These are phyloP conservation scores for Leavenworthia alabamica DNA, from an alignment of 345 rosid species.

Conservation along the genomic window DNA sequence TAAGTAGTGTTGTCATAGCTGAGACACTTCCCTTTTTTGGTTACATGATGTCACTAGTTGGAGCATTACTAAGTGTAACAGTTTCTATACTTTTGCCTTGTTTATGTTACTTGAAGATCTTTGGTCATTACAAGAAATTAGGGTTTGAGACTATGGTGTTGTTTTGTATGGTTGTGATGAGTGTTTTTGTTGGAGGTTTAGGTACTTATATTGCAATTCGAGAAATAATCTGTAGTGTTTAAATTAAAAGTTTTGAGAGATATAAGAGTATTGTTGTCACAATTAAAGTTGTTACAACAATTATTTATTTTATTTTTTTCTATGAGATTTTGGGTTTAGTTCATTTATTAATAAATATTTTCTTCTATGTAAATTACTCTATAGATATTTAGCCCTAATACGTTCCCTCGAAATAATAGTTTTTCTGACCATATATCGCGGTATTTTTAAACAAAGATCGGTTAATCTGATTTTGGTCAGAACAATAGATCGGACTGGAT, in stretches of 20 bases:
- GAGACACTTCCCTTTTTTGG: slow-evolving; percentile 36
- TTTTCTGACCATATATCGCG: no score
- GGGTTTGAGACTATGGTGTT: slow-evolving; percentile 19
- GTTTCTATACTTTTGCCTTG: slow-evolving; percentile 39
- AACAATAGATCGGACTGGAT: no score
- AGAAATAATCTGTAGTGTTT: slow-evolving; percentile 20
- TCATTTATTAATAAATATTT: no score
- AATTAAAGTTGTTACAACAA: background rate
- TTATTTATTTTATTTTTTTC: background rate
- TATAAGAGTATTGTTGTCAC: background rate
- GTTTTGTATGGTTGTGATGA: slow-evolving; percentile 11
- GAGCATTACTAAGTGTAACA: slow-evolving; percentile 32
- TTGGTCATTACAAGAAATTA: slow-evolving; percentile 13
- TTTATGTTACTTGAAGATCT: slow-evolving; percentile 37
- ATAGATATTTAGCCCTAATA: no score
- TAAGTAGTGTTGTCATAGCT: slow-evolving; percentile 32
- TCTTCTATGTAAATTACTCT: no score
- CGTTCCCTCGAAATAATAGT: no score
- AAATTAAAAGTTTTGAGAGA: no score
- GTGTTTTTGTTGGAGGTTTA: slow-evolving; percentile 21
- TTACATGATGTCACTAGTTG: slow-evolving; percentile 30
- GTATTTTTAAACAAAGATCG: no score
- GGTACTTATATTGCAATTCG: slow-evolving; percentile 27
- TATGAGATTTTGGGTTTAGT: background rate
- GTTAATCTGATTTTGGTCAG: no score